Conservation (phyloP, 768 basidiomycete species). For the Inosperma sp. region DNA sequence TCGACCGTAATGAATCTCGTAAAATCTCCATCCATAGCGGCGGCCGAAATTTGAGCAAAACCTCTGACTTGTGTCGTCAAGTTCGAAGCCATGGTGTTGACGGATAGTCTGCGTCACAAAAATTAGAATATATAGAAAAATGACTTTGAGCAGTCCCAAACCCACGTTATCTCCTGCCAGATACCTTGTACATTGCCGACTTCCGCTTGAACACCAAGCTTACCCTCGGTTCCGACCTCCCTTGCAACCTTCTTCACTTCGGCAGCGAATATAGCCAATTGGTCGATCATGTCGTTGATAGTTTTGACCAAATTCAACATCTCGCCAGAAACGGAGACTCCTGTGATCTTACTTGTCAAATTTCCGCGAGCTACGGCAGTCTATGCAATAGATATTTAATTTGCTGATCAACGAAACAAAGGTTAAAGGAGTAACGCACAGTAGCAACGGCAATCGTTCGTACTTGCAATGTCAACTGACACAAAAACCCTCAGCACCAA, state of each 20-base stretch:
- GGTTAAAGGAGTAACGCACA: slow-evolving; percentile 38
- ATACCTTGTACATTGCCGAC: slow-evolving; percentile 96
- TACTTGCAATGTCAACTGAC: slow-evolving; percentile 85
- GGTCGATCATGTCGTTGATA: slow-evolving; percentile 83
- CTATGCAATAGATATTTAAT: slow-evolving; percentile 11
- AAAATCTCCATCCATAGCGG: slow-evolving; percentile 98
- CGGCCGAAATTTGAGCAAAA: slow-evolving; percentile 97
- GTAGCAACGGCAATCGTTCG: slow-evolving; percentile 91
- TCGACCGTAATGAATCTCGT: slow-evolving; percentile 99
- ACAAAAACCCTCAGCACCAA: neutral
- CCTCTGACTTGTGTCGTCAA: slow-evolving; percentile 98
- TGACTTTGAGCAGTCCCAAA: slow-evolving; percentile 16
- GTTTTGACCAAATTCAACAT: slow-evolving; percentile 95
- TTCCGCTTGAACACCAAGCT: slow-evolving; percentile 95
- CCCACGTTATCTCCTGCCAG: slow-evolving; percentile 98
- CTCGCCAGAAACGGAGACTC: slow-evolving; percentile 91
- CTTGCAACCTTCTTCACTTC: slow-evolving; percentile 91
- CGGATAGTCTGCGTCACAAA: slow-evolving; percentile 63
- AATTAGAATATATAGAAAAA: neutral
- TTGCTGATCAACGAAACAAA: neutral
- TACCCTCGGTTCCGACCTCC: slow-evolving; percentile 98
- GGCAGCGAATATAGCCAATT: slow-evolving; percentile 51
- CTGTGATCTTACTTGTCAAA: slow-evolving; percentile 88
- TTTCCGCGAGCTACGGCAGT: slow-evolving; percentile 94
- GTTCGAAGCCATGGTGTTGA: slow-evolving; percentile 97